Evolutionary conservation across 192 early-diverging fungal species (phyloP).

Genomic region (Backusella sp.): DNA sequence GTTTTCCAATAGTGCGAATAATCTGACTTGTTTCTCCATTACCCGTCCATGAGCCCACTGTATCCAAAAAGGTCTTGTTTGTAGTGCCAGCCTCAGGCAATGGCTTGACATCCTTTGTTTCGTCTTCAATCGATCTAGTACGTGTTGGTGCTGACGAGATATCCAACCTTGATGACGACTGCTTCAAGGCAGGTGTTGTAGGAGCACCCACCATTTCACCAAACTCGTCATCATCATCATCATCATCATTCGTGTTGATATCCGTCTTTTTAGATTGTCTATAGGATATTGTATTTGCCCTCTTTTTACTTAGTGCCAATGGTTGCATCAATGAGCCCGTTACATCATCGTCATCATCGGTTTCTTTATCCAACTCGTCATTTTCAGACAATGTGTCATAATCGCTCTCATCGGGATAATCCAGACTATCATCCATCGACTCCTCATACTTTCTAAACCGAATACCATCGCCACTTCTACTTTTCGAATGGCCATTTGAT

Average conservation of each 20-base stretch:
- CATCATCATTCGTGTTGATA: not conserved
- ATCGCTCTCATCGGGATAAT: conserved; percentile 15
- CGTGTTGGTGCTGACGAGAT: not conserved
- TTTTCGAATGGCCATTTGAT: not conserved
- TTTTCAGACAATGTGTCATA: not conserved
- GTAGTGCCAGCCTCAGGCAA: not conserved
- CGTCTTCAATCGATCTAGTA: not conserved
- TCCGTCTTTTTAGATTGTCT: not conserved
- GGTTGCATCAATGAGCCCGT: conserved; percentile 8
- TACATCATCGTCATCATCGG: not conserved
- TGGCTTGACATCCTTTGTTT: not conserved
- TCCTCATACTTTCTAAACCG: conserved; percentile 16
- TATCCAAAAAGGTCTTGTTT: conserved; percentile 12
- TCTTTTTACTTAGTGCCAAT: not conserved
- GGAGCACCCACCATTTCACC: conserved; percentile 9
- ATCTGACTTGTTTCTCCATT: conserved; percentile 29
- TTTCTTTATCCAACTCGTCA: not conserved
- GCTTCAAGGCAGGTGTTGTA: not conserved
- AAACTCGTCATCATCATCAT: conserved; percentile 11
- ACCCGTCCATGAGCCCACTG: conserved; percentile 21
- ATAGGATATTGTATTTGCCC: not conserved
- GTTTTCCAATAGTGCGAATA: conserved; percentile 24
- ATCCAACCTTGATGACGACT: not conserved
- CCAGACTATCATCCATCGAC: not conserved
- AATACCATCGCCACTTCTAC: not conserved